Percentiles rank a stretch among this genome's conserved stretches.
Conservation (phyloP, 2,329 filamentous ascomycete species). For the Beauveria asiatica region DNA sequence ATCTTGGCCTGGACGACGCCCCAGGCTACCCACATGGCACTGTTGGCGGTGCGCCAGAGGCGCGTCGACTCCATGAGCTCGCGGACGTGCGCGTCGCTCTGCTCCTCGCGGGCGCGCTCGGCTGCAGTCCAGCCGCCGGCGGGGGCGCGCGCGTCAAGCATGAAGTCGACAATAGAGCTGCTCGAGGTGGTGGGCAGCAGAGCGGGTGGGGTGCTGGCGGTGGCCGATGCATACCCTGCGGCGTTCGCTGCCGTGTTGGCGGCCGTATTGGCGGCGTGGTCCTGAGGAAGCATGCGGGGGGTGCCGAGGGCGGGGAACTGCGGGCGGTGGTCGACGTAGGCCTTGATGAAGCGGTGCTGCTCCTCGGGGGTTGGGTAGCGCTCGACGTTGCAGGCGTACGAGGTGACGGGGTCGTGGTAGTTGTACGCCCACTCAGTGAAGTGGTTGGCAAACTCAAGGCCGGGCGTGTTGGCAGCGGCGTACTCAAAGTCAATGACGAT, state of each 20-base stretch:
- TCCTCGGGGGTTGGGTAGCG: constrained; percentile 72
- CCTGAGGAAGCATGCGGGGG: constrained; percentile 37
- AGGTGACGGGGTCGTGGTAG: constrained; percentile 65
- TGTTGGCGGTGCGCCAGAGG: constrained; percentile 82
- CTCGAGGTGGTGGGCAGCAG: constrained; percentile 30
- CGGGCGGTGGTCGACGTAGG: constrained; percentile 78
- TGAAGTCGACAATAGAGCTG: constrained; percentile 59
- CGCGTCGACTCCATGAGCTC: constrained; percentile 69
- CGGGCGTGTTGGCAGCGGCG: constrained; percentile 76
- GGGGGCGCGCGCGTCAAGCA: constrained; percentile 66
- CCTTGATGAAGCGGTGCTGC: constrained; percentile 74
- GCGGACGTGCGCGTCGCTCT: constrained; percentile 57
- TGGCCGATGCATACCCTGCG: neutral
- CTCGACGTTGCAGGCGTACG: constrained; percentile 59
- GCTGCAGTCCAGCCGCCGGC: constrained; percentile 40
- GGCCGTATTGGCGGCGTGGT: constrained; percentile 29
- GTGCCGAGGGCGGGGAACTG: constrained; percentile 49
- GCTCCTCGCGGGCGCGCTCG: constrained; percentile 54
- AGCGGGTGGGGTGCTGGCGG: constrained; percentile 20
- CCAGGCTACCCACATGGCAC: constrained; percentile 90
- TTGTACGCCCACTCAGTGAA: constrained; percentile 99
- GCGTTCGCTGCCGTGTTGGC: constrained; percentile 18
- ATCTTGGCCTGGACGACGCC: constrained; percentile 92
- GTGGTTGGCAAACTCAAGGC: constrained; percentile 93
- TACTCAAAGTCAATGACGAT: constrained; percentile 99